These are phyloP conservation scores for Penicillium sp. DNA, from an alignment of 2,329 filamentous ascomycete genomes.

Conservation along the genomic window DNA sequence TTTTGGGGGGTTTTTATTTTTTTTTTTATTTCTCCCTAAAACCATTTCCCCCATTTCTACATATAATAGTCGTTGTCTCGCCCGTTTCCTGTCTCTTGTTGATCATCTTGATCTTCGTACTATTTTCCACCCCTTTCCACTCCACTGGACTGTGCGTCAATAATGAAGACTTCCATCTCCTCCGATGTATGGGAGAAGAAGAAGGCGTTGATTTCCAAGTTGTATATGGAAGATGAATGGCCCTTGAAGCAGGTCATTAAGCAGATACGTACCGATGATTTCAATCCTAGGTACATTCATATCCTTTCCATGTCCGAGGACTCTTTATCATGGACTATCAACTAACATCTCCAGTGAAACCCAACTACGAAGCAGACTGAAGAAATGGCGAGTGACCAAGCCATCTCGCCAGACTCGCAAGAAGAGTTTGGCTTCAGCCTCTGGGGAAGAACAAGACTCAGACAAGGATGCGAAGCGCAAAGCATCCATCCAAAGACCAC, in stretches of 20 bases:
- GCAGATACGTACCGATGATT: constrained; percentile 42
- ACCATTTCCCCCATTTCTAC: not conserved
- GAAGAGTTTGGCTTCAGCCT: constrained; percentile 29
- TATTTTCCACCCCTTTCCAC: not conserved
- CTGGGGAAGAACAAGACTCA: constrained; percentile 20
- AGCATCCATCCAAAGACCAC: constrained; percentile 6
- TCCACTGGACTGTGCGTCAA: constrained; percentile 7
- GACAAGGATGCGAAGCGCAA: constrained; percentile 15
- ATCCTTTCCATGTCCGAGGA: not conserved
- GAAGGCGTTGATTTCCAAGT: constrained; percentile 39
- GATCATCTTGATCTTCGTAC: constrained; percentile 10
- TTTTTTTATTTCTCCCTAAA: not conserved
- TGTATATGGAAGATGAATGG: constrained; percentile 47
- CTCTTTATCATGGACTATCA: not conserved
- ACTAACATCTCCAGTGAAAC: constrained; percentile 36
- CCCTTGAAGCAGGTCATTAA: constrained; percentile 46
- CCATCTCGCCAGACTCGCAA: constrained; percentile 44
- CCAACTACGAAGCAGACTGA: constrained; percentile 44
- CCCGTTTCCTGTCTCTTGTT: constrained; percentile 7
- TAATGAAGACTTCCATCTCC: constrained; percentile 44
- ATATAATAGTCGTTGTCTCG: constrained; percentile 5
- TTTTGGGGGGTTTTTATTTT: not conserved
- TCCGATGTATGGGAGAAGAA: constrained; percentile 47
- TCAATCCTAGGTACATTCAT: too few species aligned
- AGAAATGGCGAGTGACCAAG: constrained; percentile 47